phyloP scores from a whole-genome alignment of 306 rosid species.

The Sechiopsis laciniata region DNA sequence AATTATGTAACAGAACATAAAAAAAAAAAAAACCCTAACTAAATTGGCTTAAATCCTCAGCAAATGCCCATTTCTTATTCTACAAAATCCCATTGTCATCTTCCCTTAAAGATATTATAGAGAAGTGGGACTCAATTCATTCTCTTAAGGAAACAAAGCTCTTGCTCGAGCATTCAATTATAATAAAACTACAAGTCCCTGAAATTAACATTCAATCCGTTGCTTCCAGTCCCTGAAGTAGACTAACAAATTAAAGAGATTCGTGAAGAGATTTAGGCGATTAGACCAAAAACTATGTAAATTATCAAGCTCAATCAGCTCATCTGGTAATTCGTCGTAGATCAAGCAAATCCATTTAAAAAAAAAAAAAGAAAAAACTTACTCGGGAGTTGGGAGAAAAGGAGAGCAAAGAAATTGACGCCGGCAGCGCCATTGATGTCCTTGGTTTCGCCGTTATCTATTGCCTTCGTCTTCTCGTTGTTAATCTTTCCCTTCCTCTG shows the following conservation, averaged over 20 bases:
- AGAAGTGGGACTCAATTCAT: neutral
- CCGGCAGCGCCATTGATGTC: conserved; percentile 35
- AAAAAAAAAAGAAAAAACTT: neutral
- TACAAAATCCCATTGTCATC: neutral
- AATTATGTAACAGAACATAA: neutral
- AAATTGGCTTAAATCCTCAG: neutral
- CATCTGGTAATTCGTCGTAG: neutral
- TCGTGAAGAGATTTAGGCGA: too few relatives aligned
- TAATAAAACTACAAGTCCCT: neutral
- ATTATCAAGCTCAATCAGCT: neutral
- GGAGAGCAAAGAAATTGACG: conserved; percentile 25
- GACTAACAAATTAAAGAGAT: neutral
- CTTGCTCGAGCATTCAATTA: neutral
- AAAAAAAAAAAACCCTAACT: neutral
- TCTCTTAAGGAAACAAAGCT: neutral
- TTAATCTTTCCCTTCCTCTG: conserved; percentile 5
- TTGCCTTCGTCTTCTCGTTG: conserved; percentile 30
- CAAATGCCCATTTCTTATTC: neutral
- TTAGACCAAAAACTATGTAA: neutral
- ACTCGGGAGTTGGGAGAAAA: conserved; percentile 27
- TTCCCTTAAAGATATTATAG: neutral
- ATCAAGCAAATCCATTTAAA: neutral
- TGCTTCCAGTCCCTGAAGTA: neutral
- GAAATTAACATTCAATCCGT: neutral
- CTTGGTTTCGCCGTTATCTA: conserved; percentile 16